These are phyloP conservation scores for Penicillium freii DNA, from an alignment of 2,329 filamentous ascomycete species.

Conservation along the genomic window DNA sequence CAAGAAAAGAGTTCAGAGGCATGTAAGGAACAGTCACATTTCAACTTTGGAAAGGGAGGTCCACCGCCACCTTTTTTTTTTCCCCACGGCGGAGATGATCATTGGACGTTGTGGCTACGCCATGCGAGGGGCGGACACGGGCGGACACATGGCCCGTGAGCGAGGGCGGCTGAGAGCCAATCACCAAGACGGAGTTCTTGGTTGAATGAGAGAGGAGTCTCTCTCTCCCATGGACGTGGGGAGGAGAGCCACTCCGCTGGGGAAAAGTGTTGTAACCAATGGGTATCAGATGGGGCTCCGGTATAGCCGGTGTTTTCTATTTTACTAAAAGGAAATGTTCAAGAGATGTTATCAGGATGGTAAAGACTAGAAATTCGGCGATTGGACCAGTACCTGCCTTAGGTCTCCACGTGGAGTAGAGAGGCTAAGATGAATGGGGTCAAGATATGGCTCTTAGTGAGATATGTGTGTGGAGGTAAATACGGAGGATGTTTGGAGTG, in stretches of 20 bases:
- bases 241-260: background rate
- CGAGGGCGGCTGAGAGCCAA: conserved; percentile 11
- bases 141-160: conserved; percentile 28
- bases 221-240: conserved; percentile 3
- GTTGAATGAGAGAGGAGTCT: conserved; percentile 2
- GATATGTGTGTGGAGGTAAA: too few relatives aligned
- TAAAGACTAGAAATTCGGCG: conserved; percentile 12
- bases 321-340: too few relatives aligned
- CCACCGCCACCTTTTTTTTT: conserved; percentile 18
- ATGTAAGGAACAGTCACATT: conserved; percentile 12
- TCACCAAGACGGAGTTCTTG: conserved; percentile 4
- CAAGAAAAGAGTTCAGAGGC: background rate
- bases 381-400: conserved; percentile 23
- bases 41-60: conserved; percentile 11
- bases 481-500: background rate
- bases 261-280: background rate
- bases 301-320: conserved; percentile 1
- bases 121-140: conserved; percentile 30
- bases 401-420: conserved; percentile 25
- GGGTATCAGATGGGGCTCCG: conserved; percentile 1
- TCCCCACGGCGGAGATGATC: conserved; percentile 12
- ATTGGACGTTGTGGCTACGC: conserved; percentile 20
- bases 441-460: background rate
- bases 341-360: background rate
- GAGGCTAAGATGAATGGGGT: conserved; percentile 9